Percentiles rank a stretch among this genome's conserved stretches.
These are phyloP conservation scores for Lactarius tabidus DNA, from an alignment of 768 basidiomycete species.

Conservation along the genomic window DNA sequence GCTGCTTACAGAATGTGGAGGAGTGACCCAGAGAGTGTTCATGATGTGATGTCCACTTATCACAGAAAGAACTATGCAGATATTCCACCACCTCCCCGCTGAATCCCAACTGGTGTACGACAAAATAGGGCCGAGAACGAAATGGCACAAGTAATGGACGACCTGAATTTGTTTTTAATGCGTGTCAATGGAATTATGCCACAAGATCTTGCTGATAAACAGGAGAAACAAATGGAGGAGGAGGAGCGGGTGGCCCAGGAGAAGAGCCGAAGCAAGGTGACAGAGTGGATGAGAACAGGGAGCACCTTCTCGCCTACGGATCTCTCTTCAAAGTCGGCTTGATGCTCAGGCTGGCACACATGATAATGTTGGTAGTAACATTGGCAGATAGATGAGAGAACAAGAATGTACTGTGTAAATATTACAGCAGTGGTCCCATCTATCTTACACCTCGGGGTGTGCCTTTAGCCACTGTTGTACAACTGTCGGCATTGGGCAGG, in stretches of 20 bases:
- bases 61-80: too few relatives aligned
- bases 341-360: too few relatives aligned
- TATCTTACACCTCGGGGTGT: conserved; percentile 34
- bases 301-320: too few relatives aligned
- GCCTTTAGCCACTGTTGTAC: conserved; percentile 57
- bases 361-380: too few relatives aligned
- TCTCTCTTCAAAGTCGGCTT: too few relatives aligned
- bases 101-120: too few relatives aligned
- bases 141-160: background rate
- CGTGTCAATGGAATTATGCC: background rate
- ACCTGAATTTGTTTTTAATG: background rate
- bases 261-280: background rate
- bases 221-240: background rate
- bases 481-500: conserved; percentile 54
- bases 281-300: background rate
- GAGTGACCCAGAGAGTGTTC: too few relatives aligned
- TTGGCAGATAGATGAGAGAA: background rate
- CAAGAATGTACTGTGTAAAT: background rate
- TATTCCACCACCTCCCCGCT: too few relatives aligned
- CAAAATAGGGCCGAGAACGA: too few relatives aligned
- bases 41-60: too few relatives aligned
- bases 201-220: background rate
- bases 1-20: too few relatives aligned
- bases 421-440: background rate
- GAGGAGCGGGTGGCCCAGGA: background rate